phyloP scores from a whole-genome alignment of 2,329 filamentous ascomycete genomes.

The Arthroderma sp. region DNA sequence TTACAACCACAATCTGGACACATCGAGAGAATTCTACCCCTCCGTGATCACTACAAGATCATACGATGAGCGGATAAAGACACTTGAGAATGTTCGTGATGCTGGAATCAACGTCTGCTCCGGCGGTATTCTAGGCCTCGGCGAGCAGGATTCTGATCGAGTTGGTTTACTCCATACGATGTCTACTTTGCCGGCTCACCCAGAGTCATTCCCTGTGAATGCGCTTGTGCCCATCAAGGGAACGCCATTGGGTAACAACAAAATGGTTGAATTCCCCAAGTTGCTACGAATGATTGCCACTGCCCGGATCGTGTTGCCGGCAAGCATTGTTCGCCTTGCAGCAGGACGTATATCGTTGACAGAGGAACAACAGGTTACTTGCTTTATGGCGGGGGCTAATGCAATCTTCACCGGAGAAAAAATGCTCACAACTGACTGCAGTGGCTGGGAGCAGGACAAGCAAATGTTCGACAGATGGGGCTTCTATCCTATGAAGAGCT shows the following conservation, averaged over 20 bases:
- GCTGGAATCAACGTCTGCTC: constrained; percentile 85
- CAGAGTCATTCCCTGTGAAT: constrained; percentile 85
- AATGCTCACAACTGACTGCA: constrained; percentile 87
- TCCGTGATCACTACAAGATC: constrained; percentile 71
- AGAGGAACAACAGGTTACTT: constrained; percentile 79
- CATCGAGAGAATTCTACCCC: constrained; percentile 77
- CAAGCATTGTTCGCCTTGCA: constrained; percentile 74
- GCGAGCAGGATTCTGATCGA: constrained; percentile 65
- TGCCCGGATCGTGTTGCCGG: constrained; percentile 68
- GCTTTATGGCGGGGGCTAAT: constrained; percentile 83
- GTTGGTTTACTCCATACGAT: constrained; percentile 75
- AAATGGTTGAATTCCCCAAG: constrained; percentile 61
- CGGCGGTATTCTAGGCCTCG: constrained; percentile 74
- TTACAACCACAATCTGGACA: constrained; percentile 92
- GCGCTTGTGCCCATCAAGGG: constrained; percentile 83
- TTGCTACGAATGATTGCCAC: constrained; percentile 75
- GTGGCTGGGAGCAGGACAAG: constrained; percentile 79
- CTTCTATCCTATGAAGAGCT: constrained; percentile 58
- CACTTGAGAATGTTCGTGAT: constrained; percentile 65
- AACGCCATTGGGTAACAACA: constrained; percentile 65
- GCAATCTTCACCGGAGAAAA: constrained; percentile 94
- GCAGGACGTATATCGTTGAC: constrained; percentile 72
- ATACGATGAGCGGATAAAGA: constrained; percentile 76
- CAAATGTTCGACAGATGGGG: constrained; percentile 77
- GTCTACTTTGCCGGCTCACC: constrained; percentile 64